A percentile compares a stretch with the other conserved stretches of the same genome.
These are phyloP conservation scores for Dendrobium huoshanense DNA, from an alignment of 106 monocot species.

Conservation along the genomic window DNA sequence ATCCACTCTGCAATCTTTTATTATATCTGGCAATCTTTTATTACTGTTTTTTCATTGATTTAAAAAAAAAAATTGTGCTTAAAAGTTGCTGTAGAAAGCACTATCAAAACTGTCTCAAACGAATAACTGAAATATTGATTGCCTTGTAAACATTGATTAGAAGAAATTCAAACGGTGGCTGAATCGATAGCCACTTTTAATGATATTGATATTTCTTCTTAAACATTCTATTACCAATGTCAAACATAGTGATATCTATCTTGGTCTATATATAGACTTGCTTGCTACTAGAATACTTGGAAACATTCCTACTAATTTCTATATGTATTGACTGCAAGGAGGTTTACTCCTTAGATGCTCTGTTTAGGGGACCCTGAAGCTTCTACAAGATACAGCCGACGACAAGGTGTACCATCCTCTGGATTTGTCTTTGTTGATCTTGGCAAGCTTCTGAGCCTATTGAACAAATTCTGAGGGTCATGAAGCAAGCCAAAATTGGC, in stretches of 20 bases:
- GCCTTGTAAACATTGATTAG: neutral
- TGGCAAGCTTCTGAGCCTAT: constrained; percentile 64
- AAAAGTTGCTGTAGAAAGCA: too few relatives aligned
- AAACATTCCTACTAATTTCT: too few relatives aligned
- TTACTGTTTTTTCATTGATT: too few relatives aligned
- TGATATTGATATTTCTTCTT: neutral
- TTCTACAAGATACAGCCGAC: constrained; percentile 74
- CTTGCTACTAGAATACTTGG: neutral
- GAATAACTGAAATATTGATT: neutral
- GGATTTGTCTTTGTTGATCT: constrained; percentile 59
- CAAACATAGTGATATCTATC: neutral
- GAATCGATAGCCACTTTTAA: too few relatives aligned
- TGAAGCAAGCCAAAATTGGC: constrained; percentile 72
- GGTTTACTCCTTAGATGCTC: constrained; percentile 8
- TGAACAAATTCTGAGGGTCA: constrained; percentile 71
- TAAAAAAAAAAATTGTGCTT: too few relatives aligned
- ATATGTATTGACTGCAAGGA: too few relatives aligned
- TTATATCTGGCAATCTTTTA: too few relatives aligned
- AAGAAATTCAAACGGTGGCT: neutral
- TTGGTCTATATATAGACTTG: neutral
- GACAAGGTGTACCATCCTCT: constrained; percentile 76
- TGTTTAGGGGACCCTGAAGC: constrained; percentile 47
- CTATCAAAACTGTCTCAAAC: too few relatives aligned
- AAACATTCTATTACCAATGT: neutral
- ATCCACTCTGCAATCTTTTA: too few relatives aligned